Evolutionary conservation across 371 early-diverging fungal species (phyloP), one percentile per base, ranked within the genome.

Genomic region (Mortierella sp.): DNA sequence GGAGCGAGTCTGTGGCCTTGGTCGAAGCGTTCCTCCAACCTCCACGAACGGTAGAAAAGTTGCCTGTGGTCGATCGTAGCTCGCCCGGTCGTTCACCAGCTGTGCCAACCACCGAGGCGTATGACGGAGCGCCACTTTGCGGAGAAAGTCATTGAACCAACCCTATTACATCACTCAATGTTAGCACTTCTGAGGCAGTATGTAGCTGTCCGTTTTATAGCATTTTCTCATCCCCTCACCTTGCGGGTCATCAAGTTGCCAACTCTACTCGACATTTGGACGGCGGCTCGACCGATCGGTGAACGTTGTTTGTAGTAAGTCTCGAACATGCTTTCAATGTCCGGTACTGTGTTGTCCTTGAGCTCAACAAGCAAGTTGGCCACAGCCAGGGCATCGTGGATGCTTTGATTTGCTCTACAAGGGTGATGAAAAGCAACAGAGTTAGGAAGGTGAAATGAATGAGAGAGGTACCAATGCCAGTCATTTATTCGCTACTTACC

Each of bases 51-150:
- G 67, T 17, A 67, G 34, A 22, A 41, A 67, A 16, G 47, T 55
- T 34, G 60, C 56, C 24, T 67, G 67, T 2, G 67, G 67, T 13
- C 67, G 54, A 31, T 67, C 67, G 49, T 67, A 60, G 24, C 60
- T 67, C 44, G 47, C 29, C 41, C 17, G 51, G 34, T 67, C 67
- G 28, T 67, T 58, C 5, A 43, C 34, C 7, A 67, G 27, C 10
- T 60, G 67, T 1, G 48, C 24, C 10, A 59, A 16, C 67, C 67
- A 67, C n/a, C 67, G 67, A 2, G 67, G 67, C 16, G 54, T 49
- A 27, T 49, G 54, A 19, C 49, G 50, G 7, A 67, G 54, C 0
- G 55, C 60, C 9, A 45, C 50, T 44, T 67, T 67, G 37, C 67
- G 54, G 27, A 67, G 21, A 1, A 67, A 16, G 45, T 67, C 60